Conservation (phyloP, 495 filamentous ascomycete genomes). For the Penicillium atrosanguineum region DNA sequence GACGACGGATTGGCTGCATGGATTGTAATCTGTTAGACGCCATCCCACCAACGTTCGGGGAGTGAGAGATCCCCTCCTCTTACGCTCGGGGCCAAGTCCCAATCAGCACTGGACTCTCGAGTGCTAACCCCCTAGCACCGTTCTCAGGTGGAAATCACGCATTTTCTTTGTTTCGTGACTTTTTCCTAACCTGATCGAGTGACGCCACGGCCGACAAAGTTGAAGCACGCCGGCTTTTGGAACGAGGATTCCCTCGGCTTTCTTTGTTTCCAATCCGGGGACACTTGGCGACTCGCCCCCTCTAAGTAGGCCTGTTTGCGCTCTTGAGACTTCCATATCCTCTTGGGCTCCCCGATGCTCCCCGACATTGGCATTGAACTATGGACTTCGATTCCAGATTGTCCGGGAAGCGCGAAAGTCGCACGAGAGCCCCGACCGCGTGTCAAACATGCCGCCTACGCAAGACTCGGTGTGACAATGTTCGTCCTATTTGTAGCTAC, state of each 20-base stretch:
- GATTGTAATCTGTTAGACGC: too few relatives aligned
- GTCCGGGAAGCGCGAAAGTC: slow-evolving; percentile 24
- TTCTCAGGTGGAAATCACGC: too few relatives aligned
- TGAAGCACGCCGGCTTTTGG: neutral
- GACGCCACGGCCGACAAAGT: slow-evolving; percentile 1
- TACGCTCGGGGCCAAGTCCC: too few relatives aligned
- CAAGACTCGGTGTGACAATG: slow-evolving; percentile 32
- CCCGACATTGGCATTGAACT: slow-evolving; percentile 1
- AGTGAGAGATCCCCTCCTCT: too few relatives aligned
- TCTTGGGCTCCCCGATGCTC: slow-evolving; percentile 20
- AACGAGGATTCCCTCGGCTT: slow-evolving; percentile 1
- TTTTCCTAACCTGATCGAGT: neutral
- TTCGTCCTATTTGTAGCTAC: slow-evolving; percentile 27
- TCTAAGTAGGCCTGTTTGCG: slow-evolving; percentile 13
- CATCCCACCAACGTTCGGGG: too few relatives aligned
- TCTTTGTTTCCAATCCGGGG: slow-evolving; percentile 14
- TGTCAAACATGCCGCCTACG: slow-evolving; percentile 30
- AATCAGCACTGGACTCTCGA: too few relatives aligned
- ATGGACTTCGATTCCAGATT: slow-evolving; percentile 22
- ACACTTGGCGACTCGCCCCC: neutral
- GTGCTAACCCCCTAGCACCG: too few relatives aligned
- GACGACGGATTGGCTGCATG: too few relatives aligned
- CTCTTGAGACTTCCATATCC: slow-evolving; percentile 7
- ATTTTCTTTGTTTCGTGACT: slow-evolving; percentile 9
- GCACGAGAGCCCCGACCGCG: slow-evolving; percentile 29